Evolutionary conservation across 768 basidiomycete species (phyloP), one percentile per base, ranked within the genome.

Genomic region (Tulasnella sp.): DNA sequence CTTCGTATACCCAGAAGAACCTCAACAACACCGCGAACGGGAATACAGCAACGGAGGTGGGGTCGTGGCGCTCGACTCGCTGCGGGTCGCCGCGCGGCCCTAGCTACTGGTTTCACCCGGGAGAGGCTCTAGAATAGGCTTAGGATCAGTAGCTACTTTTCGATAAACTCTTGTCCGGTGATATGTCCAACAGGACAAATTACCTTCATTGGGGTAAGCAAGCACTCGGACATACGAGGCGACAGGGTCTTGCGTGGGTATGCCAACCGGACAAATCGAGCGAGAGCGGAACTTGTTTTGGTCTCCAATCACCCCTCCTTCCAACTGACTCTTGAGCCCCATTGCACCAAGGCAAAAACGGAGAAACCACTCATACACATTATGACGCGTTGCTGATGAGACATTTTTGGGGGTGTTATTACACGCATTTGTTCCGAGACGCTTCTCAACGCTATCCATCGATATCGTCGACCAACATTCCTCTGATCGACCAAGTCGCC

Each of bases 11-110:
- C 23, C 70, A 23, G 70, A 35, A 9, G 70, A 42, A 42, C 35
- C 32, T 5, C 35, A 35, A 70, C 32, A 35, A n/a, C 57, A 13
- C 39, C 57, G 67, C 32, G 61, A 61, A 37, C 0, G 51, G 10
- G 55, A 32, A 37, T 40, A 13, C 29, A 40, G 69, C 69, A 29
- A 61, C 10, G 23, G 44, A 4, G 44, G 51, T n/a, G 51, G 6
- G 51, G 51, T 51, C 9, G 51, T 51, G 51, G 51, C 51, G 4
- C n/a, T 51, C n/a, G 70, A 79, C 48, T 42, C 44, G 23, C 79
- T 73, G 23, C 67, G n/a, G n/a, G n/a, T n/a, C n/a, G n/a, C n/a
- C n/a, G n/a, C n/a, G n/a, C n/a, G 35, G 35, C 35, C 35, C 35
- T n/a, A n/a, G n/a, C 35, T 35, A 5, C 35, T 35, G 35, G 5